Evolutionary conservation across 371 early-diverging fungal genomes (phyloP), one percentile per base, ranked within the genome.

Genomic region (Mortierella sp.): DNA sequence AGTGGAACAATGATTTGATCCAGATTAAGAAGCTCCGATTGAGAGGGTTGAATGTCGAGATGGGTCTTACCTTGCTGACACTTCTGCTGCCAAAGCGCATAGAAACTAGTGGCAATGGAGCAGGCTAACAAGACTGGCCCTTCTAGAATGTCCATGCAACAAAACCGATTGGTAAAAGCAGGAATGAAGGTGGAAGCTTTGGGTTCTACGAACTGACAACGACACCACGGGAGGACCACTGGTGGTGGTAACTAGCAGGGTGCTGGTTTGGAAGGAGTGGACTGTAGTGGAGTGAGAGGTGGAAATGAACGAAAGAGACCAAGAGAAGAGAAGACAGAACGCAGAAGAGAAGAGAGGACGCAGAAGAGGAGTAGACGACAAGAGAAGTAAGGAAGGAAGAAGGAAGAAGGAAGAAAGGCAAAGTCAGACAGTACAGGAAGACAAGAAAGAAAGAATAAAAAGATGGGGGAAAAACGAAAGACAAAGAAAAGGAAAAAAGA

Each of bases 101-200:
- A 64, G 31, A 64, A 42, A 19, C 56, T 50, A 8, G 76, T 64
- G 58, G 52, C 41, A n/a, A 50, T 39, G 19, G 70, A 76, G 42
- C 65, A 64, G 32, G 51, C 61, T 43, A 76, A 50, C 27, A 76
- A 47, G 9, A 64, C 44, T 12, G 76, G 76, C 7, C 76, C 76
- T 60, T 76, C 65, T 19, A 76, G 56, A 60, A 60, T 51, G 57
- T 76, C 76, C 76, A 76, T 76, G 65, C 44, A 59, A 46, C 9
- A 19, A 32, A n/a, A 19, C n/a, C 19, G 14, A 50, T 11, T 24
- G 50, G n/a, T 32, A n/a, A 42, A 39, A 39, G 23, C 31, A 15
- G n/a, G 17, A 26, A 32, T 34, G 59, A 21, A 50, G 27, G 8
- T 7, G 14, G 27, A 15, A 0, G 43, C 43, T 41, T 27, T 7